A percentile compares a stretch with the other conserved stretches of the same genome.
phyloP scores from a whole-genome alignment of 306 rosid genomes.

The Cucurbita argyrosperma region DNA sequence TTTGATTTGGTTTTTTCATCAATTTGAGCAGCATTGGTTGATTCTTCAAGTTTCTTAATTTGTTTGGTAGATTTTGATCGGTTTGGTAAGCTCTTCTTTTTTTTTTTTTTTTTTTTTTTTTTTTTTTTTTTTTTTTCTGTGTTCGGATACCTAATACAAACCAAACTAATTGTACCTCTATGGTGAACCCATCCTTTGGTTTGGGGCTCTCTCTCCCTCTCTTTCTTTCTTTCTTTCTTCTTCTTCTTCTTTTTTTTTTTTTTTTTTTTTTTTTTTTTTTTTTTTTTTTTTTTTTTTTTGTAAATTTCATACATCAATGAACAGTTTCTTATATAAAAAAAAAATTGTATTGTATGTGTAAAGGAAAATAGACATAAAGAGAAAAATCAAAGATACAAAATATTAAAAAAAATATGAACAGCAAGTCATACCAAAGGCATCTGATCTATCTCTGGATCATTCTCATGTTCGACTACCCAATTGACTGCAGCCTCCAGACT shows the following conservation, averaged over 20 bases:
- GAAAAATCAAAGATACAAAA: not conserved
- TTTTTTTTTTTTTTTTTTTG: not conserved
- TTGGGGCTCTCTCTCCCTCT: too few relatives aligned
- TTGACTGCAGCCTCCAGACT: constrained; percentile 78
- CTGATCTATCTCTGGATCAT: constrained; percentile 66
- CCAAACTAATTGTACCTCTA: too few relatives aligned
- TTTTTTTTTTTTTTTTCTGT: not conserved
- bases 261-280: not conserved
- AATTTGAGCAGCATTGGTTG: not conserved
- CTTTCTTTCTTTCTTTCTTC: too few relatives aligned
- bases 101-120: not conserved
- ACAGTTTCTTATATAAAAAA: not conserved
- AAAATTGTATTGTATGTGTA: not conserved
- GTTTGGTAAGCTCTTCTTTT: not conserved
- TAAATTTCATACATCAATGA: not conserved
- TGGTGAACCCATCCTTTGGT: too few relatives aligned
- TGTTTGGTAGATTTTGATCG: not conserved
- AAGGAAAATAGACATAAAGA: not conserved
- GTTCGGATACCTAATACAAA: not conserved
- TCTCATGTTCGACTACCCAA: constrained; percentile 90
- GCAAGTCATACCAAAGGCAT: constrained; percentile 60
- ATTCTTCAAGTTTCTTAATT: not conserved
- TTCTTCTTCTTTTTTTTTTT: not conserved
- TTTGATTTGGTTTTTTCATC: not conserved
- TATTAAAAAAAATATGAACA: constrained; percentile 1